Percentiles rank a stretch among this genome's conserved stretches.
These are phyloP conservation scores for Thozetella sp. DNA, from an alignment of 495 filamentous ascomycete species.

Conservation along the genomic window DNA sequence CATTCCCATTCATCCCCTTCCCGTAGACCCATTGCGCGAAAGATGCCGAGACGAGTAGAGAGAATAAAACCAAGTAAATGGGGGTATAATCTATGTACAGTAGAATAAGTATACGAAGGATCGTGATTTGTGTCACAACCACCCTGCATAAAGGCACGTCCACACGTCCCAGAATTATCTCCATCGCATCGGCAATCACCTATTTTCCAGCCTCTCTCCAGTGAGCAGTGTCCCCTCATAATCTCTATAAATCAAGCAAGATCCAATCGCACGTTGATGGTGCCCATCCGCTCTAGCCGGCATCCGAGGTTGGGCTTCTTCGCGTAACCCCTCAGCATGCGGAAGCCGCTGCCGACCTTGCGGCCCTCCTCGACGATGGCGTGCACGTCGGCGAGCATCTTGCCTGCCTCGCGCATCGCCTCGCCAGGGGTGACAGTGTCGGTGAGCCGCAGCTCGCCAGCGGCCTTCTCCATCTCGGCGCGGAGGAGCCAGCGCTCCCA, in stretches of 20 bases:
- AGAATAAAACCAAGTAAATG: too few relatives aligned
- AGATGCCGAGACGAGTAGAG: too few relatives aligned
- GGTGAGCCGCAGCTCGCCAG: constrained; percentile 58
- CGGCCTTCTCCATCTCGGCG: constrained; percentile 80
- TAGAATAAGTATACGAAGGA: too few relatives aligned
- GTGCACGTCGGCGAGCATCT: constrained; percentile 74
- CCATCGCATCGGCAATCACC: neutral
- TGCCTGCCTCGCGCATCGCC: constrained; percentile 47
- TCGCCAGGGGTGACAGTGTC: constrained; percentile 44
- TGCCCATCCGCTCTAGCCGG: constrained; percentile 1
- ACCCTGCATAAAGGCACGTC: too few relatives aligned
- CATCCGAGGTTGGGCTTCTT: constrained; percentile 65
- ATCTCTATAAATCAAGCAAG: too few relatives aligned
- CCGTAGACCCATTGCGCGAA: too few relatives aligned
- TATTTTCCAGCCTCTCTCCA: neutral
- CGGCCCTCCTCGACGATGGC: constrained; percentile 84
- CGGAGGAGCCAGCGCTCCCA: constrained; percentile 97
- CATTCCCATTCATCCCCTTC: too few relatives aligned
- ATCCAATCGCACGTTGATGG: constrained; percentile 7
- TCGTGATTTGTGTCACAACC: too few relatives aligned
- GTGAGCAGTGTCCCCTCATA: too few relatives aligned
- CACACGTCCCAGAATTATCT: neutral
- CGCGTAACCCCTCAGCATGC: constrained; percentile 83
- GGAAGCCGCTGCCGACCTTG: constrained; percentile 78
- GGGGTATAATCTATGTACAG: too few relatives aligned